These are phyloP conservation scores for Apiospora saccharicola DNA, from an alignment of 2,329 filamentous ascomycete species.

Conservation along the genomic window DNA sequence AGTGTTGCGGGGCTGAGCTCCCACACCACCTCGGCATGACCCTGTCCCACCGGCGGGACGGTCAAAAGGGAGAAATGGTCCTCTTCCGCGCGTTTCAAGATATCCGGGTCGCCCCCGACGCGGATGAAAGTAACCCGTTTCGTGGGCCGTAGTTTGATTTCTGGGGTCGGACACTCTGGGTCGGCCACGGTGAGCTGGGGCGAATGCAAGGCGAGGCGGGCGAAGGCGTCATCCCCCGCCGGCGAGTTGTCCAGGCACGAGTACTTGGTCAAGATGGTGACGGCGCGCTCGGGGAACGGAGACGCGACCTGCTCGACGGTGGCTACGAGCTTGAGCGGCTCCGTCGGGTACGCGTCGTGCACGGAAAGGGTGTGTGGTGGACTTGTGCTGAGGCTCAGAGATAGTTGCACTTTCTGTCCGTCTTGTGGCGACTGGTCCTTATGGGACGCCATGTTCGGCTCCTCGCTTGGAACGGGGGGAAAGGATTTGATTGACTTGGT, in stretches of 20 bases:
- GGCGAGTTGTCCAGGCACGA: slow-evolving; percentile 24
- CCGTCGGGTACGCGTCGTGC: background rate
- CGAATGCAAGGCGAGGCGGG: slow-evolving; percentile 15
- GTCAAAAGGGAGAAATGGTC: background rate
- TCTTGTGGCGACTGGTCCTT: background rate
- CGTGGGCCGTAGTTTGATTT: background rate
- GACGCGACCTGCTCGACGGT: slow-evolving; percentile 15
- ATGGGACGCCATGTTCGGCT: background rate
- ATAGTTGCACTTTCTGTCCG: background rate
- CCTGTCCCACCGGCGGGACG: slow-evolving; percentile 11
- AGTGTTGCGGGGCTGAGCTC: slow-evolving; percentile 10
- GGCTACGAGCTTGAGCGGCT: slow-evolving; percentile 8
- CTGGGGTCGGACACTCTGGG: background rate
- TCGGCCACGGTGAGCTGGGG: background rate
- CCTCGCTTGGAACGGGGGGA: background rate
- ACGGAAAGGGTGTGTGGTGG: slow-evolving; percentile 11
- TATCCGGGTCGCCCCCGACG: slow-evolving; percentile 18
- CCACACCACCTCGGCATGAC: slow-evolving; percentile 10
- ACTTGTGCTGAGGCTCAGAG: background rate
- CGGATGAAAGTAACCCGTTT: background rate
- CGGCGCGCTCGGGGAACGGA: slow-evolving; percentile 21
- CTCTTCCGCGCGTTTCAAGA: slow-evolving; percentile 13
- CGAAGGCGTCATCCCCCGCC: slow-evolving; percentile 7
- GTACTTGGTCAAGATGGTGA: slow-evolving; percentile 25
- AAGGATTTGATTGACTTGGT: background rate